Conservation (phyloP, 169 alveolate genomes). For the Theileria equi region DNA sequence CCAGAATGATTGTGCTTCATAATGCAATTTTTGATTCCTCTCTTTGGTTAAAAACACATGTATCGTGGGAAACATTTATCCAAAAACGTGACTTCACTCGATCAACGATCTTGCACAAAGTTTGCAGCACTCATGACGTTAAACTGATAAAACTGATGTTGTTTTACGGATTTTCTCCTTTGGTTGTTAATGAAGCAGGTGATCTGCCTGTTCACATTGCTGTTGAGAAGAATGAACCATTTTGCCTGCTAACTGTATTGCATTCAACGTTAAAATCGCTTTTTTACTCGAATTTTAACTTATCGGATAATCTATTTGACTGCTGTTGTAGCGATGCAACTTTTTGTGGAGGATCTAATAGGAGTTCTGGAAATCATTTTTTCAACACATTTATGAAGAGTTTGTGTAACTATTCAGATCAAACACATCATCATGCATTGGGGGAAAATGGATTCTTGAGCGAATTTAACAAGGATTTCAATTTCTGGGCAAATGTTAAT, state of each 20-base stretch:
- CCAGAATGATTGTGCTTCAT: not conserved
- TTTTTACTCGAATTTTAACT: slow-evolving; percentile 1
- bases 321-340: not conserved
- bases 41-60: slow-evolving; percentile 20
- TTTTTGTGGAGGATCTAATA: too few relatives aligned
- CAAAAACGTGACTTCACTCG: slow-evolving; percentile 49
- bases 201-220: slow-evolving; percentile 66
- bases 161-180: slow-evolving; percentile 43
- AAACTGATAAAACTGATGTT: slow-evolving; percentile 23
- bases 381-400: not conserved
- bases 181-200: slow-evolving; percentile 60
- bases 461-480: not conserved
- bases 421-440: too few relatives aligned
- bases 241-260: slow-evolving; percentile 36
- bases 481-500: not conserved
- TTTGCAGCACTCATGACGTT: slow-evolving; percentile 32
- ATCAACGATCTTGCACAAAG: slow-evolving; percentile 52
- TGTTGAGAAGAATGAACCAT: slow-evolving; percentile 51
- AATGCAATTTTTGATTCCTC: slow-evolving; percentile 6
- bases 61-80: slow-evolving; percentile 45
- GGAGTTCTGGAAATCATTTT: not conserved
- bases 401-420: not conserved
- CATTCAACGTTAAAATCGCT: slow-evolving; percentile 36
- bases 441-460: too few relatives aligned
- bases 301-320: not conserved